Base-by-base conservation (phyloP, 345 rosid genomes). In the Odontarrhena argentea region DNA sequence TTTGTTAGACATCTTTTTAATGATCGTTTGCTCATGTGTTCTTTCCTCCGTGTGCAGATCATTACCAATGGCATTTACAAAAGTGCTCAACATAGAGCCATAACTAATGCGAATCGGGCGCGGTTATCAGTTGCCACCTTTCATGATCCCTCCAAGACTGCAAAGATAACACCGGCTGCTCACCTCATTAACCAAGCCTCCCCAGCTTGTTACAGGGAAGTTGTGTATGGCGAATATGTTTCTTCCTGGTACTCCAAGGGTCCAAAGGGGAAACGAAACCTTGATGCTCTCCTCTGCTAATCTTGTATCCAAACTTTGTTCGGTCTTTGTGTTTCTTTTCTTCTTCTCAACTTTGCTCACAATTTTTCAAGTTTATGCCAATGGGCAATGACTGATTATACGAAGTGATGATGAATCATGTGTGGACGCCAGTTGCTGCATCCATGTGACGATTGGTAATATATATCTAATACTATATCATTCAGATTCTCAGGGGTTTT, bases 171-270 rank as follows among this genome's bases (percentile, higher is more conserved):
- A 50, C 97, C 98, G 3, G 79, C 81, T 66, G 26, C 78, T 41
- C 79, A 82, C 67, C 85, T 90, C 36, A 41, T 77, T 10, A 76
- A 48, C 8, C 44, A 73, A 47, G 68, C 76, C 32, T 77, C 83
- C 14, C 84, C 77, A 64, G 69, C 79, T 4, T 60, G 50, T 35
- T 87, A 87, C 60, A 74, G 68, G 35, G 82, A 77, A 7, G 85
- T 85, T 65, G 67, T 67, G 34, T 87, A 89, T 61, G 93, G 87
- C 6, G 78, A 87, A 38, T 89, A 82, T 26, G 81, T 85, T 45
- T 82, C 93, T 14, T 80, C 88, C 26, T 92, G 97, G 98, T 92
- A 89, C 74, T 74, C 83, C 2, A 83, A 87, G 60, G 96, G 94
- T 44, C 98, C 96, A 0, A 83, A 80, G 36, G 98, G 94, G 18